Evolutionary conservation across 345 rosid species (phyloP).

Genomic region (Pseudoturritis turrita): DNA sequence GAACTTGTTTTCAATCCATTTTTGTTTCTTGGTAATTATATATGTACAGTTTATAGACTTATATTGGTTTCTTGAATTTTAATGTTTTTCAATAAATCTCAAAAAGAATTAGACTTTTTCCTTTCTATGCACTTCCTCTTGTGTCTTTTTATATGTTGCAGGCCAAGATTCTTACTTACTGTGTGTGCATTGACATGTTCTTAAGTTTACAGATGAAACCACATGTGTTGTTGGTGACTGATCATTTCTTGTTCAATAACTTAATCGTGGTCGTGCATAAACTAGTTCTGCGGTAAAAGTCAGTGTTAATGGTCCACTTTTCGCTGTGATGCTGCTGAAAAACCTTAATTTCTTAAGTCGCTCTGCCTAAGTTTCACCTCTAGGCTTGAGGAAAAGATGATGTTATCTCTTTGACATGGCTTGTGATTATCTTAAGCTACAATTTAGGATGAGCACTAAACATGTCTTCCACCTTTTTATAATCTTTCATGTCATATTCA

Average conservation of each 20-base stretch:
- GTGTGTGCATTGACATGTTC: slow-evolving; percentile 5
- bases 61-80: neutral
- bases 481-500: slow-evolving; percentile 1
- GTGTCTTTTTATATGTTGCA: neutral
- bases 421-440: slow-evolving; percentile 2
- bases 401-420: neutral
- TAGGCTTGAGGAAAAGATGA: neutral
- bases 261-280: neutral
- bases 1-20: neutral
- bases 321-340: neutral
- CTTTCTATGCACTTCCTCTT: neutral
- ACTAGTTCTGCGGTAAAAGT: neutral
- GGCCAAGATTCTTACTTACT: neutral
- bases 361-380: slow-evolving; percentile 2
- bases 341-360: neutral
- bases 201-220: neutral
- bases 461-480: slow-evolving; percentile 17
- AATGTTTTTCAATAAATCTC: neutral
- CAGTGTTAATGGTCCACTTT: neutral
- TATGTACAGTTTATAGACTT: neutral
- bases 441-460: neutral
- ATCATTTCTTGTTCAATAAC: neutral
- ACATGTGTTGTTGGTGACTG: neutral
- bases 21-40: neutral
- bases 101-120: neutral